Conservation (phyloP, 305 asterid genomes). For the Rubia occidens region DNA sequence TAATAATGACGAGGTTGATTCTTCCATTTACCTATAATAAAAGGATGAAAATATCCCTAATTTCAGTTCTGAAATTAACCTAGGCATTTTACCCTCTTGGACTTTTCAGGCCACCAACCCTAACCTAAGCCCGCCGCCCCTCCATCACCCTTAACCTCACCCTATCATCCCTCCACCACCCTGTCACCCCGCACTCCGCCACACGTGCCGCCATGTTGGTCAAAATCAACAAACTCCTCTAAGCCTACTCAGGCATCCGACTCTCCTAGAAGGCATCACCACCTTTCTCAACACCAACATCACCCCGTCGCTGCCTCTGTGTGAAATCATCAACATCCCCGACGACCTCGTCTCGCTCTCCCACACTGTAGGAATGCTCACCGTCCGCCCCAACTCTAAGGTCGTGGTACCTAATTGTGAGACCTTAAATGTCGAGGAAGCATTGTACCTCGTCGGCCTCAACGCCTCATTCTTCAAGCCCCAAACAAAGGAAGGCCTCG, state of each 20-base stretch:
- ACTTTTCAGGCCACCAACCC: too few relatives aligned
- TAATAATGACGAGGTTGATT: too few relatives aligned
- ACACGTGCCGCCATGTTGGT: constrained; percentile 89
- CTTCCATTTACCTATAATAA: too few relatives aligned
- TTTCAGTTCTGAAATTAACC: too few relatives aligned
- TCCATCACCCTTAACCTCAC: too few relatives aligned
- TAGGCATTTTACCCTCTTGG: too few relatives aligned
- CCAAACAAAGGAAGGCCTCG: too few relatives aligned
- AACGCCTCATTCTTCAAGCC: too few relatives aligned
- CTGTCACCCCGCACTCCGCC: constrained; percentile 43
- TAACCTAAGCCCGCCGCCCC: too few relatives aligned
- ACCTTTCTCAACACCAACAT: constrained; percentile 65
- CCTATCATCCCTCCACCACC: too few relatives aligned
- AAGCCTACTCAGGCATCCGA: constrained; percentile 77
- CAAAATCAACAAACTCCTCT: constrained; percentile 72
- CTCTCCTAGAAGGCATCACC: constrained; percentile 67
- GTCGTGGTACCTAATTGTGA: constrained; percentile 59
- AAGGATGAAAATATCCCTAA: too few relatives aligned
- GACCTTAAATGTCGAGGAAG: constrained; percentile 47
- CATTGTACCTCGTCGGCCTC: constrained; percentile 51
- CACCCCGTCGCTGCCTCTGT: constrained; percentile 74
- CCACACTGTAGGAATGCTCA: constrained; percentile 72
- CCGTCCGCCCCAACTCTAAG: constrained; percentile 71
- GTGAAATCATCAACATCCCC: constrained; percentile 74
- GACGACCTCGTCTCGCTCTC: constrained; percentile 83